phyloP scores from a whole-genome alignment of 148 eudicot genomes.

The Euryodendron excelsum region DNA sequence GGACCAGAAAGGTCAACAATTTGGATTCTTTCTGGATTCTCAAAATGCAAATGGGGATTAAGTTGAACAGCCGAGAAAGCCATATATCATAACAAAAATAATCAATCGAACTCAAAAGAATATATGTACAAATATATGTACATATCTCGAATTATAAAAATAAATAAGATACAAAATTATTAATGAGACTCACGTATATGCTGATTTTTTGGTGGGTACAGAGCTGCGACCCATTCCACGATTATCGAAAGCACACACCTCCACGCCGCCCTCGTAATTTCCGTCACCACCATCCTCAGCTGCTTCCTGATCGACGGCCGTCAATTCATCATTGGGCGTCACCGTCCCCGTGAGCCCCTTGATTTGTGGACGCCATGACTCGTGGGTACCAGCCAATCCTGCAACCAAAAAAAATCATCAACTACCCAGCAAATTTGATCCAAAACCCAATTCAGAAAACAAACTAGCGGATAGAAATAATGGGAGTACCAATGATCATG shows the following conservation, averaged over 20 bases:
- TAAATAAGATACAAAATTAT: background rate
- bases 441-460: constrained; percentile 27
- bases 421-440: constrained; percentile 15
- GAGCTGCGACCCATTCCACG: constrained; percentile 94
- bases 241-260: constrained; percentile 91
- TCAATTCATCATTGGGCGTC: constrained; percentile 52
- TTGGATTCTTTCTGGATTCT: background rate
- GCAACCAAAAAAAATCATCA: constrained; percentile 12
- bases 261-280: constrained; percentile 35
- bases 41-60: background rate
- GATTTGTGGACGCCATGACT: constrained; percentile 81
- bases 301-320: constrained; percentile 33
- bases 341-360: constrained; percentile 65
- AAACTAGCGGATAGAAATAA: background rate
- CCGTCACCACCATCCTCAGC: constrained; percentile 18
- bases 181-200: constrained; percentile 58
- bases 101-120: background rate
- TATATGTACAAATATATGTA: background rate
- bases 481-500: constrained; percentile 64
- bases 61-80: background rate
- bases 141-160: background rate
- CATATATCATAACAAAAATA: background rate
- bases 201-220: constrained; percentile 58
- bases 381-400: constrained; percentile 97
- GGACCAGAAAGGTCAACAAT: constrained; percentile 1